These are phyloP conservation scores for Thermothelomyces thermophilus DNA, from an alignment of 2,329 filamentous ascomycete genomes.

Conservation along the genomic window DNA sequence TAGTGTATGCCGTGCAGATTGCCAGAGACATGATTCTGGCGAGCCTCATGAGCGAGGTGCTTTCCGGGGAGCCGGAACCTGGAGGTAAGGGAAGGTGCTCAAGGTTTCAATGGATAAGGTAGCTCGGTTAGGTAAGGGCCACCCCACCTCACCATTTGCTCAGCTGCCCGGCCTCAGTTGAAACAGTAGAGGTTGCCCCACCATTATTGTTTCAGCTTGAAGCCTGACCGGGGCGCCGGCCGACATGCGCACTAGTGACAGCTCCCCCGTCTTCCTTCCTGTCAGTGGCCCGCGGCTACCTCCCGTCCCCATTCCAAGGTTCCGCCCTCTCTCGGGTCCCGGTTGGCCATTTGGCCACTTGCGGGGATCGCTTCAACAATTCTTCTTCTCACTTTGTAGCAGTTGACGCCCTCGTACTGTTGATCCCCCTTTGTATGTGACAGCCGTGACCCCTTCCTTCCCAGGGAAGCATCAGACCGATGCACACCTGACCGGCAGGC, in stretches of 20 bases:
- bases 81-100: no score
- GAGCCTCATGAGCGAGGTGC: no score
- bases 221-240: neutral
- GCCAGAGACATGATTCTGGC: neutral
- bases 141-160: neutral
- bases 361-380: no score
- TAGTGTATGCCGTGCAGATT: neutral
- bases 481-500: neutral
- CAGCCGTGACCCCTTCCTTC: neutral
- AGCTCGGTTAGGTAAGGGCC: no score
- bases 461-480: no score
- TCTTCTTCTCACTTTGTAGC: neutral
- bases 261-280: neutral
- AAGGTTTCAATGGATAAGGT: no score
- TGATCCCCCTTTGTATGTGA: neutral
- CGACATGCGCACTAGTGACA: neutral
- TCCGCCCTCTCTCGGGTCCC: no score
- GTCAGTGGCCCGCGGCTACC: neutral
- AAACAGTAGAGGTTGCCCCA: constrained; percentile 10
- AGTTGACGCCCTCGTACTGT: neutral
- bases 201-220: constrained; percentile 10
- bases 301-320: no score
- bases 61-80: no score
- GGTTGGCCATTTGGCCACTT: no score
- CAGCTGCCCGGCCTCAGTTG: constrained; percentile 5